These are phyloP conservation scores for Peronospora destructor DNA, from an alignment of 352 stramenopile genomes.

Conservation along the genomic window DNA sequence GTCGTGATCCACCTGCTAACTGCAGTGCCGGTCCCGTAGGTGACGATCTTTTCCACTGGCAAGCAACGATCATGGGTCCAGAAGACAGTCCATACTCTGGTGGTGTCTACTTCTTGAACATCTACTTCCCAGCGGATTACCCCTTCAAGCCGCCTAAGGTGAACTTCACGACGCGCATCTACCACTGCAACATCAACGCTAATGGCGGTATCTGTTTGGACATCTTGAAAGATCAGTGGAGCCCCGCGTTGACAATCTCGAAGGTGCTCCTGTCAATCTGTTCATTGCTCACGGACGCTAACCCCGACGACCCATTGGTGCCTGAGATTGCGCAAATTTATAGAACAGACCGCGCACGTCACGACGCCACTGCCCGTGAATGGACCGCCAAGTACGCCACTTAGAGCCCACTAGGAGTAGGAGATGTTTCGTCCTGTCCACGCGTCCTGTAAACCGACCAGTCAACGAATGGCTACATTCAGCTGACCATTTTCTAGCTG, in stretches of 20 bases:
- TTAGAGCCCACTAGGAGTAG: constrained; percentile 74
- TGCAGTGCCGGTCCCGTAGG: constrained; percentile 96
- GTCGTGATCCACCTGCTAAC: constrained; percentile 95
- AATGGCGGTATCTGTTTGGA: constrained; percentile 99
- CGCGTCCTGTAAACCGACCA: constrained; percentile 1
- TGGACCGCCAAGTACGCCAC: constrained; percentile 99
- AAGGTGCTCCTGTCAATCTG: constrained; percentile 99
- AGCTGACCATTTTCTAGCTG: constrained; percentile 7
- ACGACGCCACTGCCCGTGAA: constrained; percentile 94
- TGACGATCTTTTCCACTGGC: constrained; percentile 98
- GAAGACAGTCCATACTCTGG: constrained; percentile 97
- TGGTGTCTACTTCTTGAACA: constrained; percentile 98
- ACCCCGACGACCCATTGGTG: constrained; percentile 98
- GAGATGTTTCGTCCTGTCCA: constrained; percentile 20
- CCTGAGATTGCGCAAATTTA: constrained; percentile 91
- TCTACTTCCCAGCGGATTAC: constrained; percentile 99
- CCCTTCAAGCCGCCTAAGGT: constrained; percentile 98
- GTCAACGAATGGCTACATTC: background rate
- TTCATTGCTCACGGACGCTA: constrained; percentile 98
- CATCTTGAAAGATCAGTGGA: constrained; percentile 99
- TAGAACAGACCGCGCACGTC: constrained; percentile 88
- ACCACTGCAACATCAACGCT: constrained; percentile 99
- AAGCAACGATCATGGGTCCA: constrained; percentile 96
- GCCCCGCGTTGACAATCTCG: constrained; percentile 96
- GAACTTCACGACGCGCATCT: constrained; percentile 99